phyloP scores from a whole-genome alignment of 192 early-diverging fungal species.

The Dimargaris cristalligena region DNA sequence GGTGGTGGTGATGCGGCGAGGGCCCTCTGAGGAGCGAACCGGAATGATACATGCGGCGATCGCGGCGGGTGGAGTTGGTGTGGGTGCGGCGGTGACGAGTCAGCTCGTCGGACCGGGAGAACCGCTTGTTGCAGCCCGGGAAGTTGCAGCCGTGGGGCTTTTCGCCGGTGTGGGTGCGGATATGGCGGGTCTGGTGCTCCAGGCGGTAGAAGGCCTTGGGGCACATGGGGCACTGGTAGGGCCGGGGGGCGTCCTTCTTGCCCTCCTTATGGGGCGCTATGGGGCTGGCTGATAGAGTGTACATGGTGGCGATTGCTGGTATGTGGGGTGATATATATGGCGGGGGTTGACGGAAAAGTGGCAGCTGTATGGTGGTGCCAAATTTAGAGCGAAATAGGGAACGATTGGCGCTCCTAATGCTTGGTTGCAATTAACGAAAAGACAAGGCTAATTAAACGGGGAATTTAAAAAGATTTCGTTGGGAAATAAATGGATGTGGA shows the following conservation, averaged over 20 bases:
- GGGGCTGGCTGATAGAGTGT: neutral
- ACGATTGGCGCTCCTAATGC: neutral
- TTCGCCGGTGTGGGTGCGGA: conserved; percentile 75
- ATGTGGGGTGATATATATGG: neutral
- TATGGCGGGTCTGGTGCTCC: conserved; percentile 67
- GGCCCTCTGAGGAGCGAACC: neutral
- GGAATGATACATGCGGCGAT: conserved; percentile 5
- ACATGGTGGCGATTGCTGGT: neutral
- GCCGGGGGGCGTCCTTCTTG: conserved; percentile 22
- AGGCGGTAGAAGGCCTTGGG: conserved; percentile 55
- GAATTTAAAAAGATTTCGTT: neutral
- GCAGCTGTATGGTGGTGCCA: neutral
- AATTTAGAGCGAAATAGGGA: neutral
- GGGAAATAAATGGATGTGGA: neutral
- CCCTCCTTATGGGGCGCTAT: neutral
- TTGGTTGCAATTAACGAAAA: neutral
- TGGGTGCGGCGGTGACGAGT: conserved; percentile 53
- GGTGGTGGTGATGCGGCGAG: neutral
- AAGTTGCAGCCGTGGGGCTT: conserved; percentile 63
- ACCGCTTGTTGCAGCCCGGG: conserved; percentile 61
- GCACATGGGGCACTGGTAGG: conserved; percentile 60
- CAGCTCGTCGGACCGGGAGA: conserved; percentile 65
- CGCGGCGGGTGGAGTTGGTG: conserved; percentile 21
- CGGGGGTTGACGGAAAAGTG: neutral
- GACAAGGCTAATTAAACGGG: neutral